Percentiles rank a stretch among this genome's conserved stretches.
Evolutionary conservation across 768 basidiomycete genomes (phyloP).

Genomic region (Lepiota brunneoincarnata): DNA sequence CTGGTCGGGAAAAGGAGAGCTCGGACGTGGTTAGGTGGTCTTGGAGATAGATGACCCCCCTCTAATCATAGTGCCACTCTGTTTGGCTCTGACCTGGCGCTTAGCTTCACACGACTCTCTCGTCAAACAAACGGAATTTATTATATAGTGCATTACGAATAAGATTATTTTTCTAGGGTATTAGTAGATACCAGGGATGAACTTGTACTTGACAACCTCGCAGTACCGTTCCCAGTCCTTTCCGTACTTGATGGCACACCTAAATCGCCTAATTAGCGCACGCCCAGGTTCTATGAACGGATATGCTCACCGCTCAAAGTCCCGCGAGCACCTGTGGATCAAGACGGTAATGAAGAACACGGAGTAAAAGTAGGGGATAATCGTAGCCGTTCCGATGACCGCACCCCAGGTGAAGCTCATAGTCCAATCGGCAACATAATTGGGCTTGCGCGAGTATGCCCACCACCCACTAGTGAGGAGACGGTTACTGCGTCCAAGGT

Average conservation of each 20-base stretch:
- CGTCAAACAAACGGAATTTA: not conserved
- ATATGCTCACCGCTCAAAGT: conserved; percentile 79
- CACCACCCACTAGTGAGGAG: conserved; percentile 94
- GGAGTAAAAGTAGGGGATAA: conserved; percentile 96
- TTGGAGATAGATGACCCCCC: not conserved
- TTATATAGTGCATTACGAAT: not conserved
- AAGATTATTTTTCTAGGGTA: conserved; percentile 5
- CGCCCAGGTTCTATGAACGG: not conserved
- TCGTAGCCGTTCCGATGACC: conserved; percentile 66
- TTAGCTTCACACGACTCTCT: conserved; percentile 7
- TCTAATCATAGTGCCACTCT: conserved; percentile 9
- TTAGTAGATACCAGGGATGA: conserved; percentile 86
- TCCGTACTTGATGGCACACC: conserved; percentile 87
- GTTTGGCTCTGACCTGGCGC: conserved; percentile 4
- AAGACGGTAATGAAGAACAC: conserved; percentile 94
- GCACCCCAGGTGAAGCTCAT: conserved; percentile 87
- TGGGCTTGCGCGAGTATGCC: conserved; percentile 92
- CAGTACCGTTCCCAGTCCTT: conserved; percentile 95
- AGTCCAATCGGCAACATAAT: conserved; percentile 92
- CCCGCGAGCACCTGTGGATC: conserved; percentile 85
- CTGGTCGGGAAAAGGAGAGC: not conserved
- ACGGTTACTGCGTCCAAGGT: conserved; percentile 58
- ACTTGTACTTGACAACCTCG: conserved; percentile 83
- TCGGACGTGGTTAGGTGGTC: not conserved
- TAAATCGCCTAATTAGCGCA: conserved; percentile 21